A percentile compares a stretch with the other conserved stretches of the same genome.
Evolutionary conservation across 2,329 filamentous ascomycete genomes (phyloP).

Genomic region (Fusarium sp.): DNA sequence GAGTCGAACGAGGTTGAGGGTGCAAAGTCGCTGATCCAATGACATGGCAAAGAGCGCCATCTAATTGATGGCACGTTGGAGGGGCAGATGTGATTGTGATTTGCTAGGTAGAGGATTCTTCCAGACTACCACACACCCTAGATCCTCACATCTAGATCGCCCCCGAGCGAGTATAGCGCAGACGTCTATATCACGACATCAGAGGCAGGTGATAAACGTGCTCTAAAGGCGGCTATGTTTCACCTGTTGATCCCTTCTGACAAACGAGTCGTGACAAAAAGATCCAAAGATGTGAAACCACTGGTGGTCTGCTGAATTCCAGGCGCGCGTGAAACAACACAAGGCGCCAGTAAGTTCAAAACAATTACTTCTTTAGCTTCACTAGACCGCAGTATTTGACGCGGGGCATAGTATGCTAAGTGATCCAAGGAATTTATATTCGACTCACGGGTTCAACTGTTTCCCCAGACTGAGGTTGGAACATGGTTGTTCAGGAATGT

Average conservation of each 20-base stretch:
- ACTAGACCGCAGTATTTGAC: slow-evolving; percentile 29
- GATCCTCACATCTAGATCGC: slow-evolving; percentile 43
- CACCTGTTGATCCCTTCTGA: slow-evolving; percentile 15
- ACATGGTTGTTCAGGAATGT: slow-evolving; percentile 33
- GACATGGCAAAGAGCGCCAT: slow-evolving; percentile 30
- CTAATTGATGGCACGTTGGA: slow-evolving; percentile 32
- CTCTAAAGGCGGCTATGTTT: slow-evolving; percentile 26
- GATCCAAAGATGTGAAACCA: slow-evolving; percentile 27
- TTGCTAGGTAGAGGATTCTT: slow-evolving; percentile 27
- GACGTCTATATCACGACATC: slow-evolving; percentile 33
- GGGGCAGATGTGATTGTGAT: slow-evolving; percentile 37
- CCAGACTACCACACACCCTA: slow-evolving; percentile 32
- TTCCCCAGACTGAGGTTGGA: slow-evolving; percentile 44
- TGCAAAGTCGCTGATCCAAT: slow-evolving; percentile 33
- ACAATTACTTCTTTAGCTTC: slow-evolving; percentile 21
- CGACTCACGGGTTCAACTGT: slow-evolving; percentile 25
- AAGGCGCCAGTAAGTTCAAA: slow-evolving; percentile 12
- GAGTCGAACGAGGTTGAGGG: slow-evolving; percentile 42
- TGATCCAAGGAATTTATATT: slow-evolving; percentile 28
- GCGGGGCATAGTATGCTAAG: slow-evolving; percentile 5
- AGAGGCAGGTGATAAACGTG: slow-evolving; percentile 32
- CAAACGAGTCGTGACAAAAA: slow-evolving; percentile 11
- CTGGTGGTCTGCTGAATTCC: slow-evolving; percentile 2
- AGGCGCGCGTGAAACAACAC: slow-evolving; percentile 7
- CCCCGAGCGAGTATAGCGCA: slow-evolving; percentile 28